Conservation (phyloP, 225 moss, liverwort and hornwort species). For the Pseudisothecium myosuroides region DNA sequence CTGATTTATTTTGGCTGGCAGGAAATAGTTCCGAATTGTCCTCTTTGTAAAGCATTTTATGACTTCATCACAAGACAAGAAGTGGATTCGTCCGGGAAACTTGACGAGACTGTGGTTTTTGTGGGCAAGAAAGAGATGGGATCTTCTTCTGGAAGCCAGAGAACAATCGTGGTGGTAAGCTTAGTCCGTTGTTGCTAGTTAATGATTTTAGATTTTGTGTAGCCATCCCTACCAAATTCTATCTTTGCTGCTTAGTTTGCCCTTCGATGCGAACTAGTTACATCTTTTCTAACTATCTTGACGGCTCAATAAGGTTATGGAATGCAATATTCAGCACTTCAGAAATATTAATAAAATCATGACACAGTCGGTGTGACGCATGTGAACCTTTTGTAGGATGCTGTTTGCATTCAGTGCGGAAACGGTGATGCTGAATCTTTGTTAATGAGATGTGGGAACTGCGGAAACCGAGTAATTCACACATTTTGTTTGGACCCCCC, state of each 20-base stretch:
- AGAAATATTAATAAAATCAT: background rate
- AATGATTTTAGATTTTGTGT: background rate
- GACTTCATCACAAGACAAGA: slow-evolving; percentile 66
- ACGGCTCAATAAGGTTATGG: background rate
- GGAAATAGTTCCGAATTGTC: slow-evolving; percentile 40
- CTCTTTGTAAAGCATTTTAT: slow-evolving; percentile 72
- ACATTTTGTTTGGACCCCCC: slow-evolving; percentile 95
- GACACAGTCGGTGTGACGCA: background rate
- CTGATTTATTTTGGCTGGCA: slow-evolving; percentile 22
- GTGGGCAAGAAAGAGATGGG: slow-evolving; percentile 27
- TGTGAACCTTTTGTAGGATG: slow-evolving; percentile 35
- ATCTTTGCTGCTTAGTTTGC: background rate
- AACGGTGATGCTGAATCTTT: slow-evolving; percentile 58
- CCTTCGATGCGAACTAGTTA: background rate
- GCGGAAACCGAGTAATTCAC: slow-evolving; percentile 72
- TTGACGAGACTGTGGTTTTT: slow-evolving; percentile 57
- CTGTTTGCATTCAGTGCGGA: slow-evolving; percentile 67
- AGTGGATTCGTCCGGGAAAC: slow-evolving; percentile 15
- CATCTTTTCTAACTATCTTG: background rate
- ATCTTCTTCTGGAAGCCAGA: slow-evolving; percentile 17
- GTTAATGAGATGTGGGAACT: slow-evolving; percentile 54
- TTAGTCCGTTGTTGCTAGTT: background rate
- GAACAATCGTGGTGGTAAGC: slow-evolving; percentile 16
- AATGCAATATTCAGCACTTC: background rate
- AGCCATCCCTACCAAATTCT: background rate